These are phyloP conservation scores for Calocybe gambosa DNA, from an alignment of 1,284 basidiomycete genomes.

Conservation along the genomic window DNA sequence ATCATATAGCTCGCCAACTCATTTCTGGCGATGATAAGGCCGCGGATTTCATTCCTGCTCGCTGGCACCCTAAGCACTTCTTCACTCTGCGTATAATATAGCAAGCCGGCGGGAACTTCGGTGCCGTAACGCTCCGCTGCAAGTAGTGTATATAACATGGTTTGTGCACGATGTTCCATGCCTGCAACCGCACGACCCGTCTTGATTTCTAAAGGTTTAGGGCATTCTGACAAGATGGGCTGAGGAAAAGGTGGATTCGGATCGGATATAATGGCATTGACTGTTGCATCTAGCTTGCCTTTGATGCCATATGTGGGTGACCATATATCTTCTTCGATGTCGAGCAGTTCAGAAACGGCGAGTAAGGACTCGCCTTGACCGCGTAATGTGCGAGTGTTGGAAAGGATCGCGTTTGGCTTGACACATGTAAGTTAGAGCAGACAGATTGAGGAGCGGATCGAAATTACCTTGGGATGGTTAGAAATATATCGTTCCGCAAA, in stretches of 20 bases:
- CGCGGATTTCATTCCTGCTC: slow-evolving; percentile 78
- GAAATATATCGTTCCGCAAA: slow-evolving; percentile 65
- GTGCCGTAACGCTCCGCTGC: slow-evolving; percentile 85
- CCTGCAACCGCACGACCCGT: slow-evolving; percentile 76
- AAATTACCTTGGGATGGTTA: slow-evolving; percentile 49
- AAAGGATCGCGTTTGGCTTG: slow-evolving; percentile 59
- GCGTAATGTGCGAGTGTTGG: slow-evolving; percentile 52
- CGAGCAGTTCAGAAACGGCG: slow-evolving; percentile 71
- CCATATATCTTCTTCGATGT: slow-evolving; percentile 97
- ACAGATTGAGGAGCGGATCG: slow-evolving; percentile 1
- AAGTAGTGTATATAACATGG: slow-evolving; percentile 93
- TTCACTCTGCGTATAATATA: slow-evolving; percentile 93
- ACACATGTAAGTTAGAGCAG: not conserved
- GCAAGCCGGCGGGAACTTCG: slow-evolving; percentile 67
- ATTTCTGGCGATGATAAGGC: slow-evolving; percentile 79
- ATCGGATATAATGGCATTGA: slow-evolving; percentile 63
- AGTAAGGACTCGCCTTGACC: slow-evolving; percentile 47
- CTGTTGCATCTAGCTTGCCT: slow-evolving; percentile 91
- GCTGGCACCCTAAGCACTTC: slow-evolving; percentile 80
- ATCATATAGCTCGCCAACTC: slow-evolving; percentile 79
- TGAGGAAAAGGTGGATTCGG: slow-evolving; percentile 18
- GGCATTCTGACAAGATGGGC: slow-evolving; percentile 30
- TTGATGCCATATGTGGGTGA: slow-evolving; percentile 93
- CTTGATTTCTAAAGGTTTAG: slow-evolving; percentile 92
- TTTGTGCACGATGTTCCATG: slow-evolving; percentile 95